Conservation (phyloP, 2,329 filamentous ascomycete species). For the Pezicula rhizophila region DNA sequence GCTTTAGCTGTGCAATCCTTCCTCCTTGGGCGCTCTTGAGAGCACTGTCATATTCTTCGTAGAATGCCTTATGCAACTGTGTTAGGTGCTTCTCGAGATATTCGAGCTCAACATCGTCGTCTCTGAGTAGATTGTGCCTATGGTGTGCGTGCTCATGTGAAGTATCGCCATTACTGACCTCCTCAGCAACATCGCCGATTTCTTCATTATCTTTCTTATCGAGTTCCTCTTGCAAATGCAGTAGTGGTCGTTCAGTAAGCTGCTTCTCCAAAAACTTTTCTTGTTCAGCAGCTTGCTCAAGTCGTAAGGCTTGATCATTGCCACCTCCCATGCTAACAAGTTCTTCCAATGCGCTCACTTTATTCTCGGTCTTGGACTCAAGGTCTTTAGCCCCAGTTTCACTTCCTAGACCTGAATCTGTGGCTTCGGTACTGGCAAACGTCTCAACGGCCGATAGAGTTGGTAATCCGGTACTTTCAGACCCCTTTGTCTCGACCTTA, state of each 20-base stretch:
- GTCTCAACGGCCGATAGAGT: too few species aligned
- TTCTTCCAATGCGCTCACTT: slow-evolving; percentile 55
- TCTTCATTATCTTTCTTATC: slow-evolving; percentile 73
- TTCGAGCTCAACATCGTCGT: slow-evolving; percentile 79
- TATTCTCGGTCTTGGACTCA: slow-evolving; percentile 1
- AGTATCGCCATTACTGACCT: slow-evolving; percentile 32
- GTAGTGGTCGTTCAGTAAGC: slow-evolving; percentile 76
- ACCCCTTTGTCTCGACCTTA: neutral
- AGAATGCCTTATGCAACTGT: slow-evolving; percentile 73
- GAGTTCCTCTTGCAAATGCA: slow-evolving; percentile 87
- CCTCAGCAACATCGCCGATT: slow-evolving; percentile 30
- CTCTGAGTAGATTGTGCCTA: slow-evolving; percentile 73
- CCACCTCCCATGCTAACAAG: slow-evolving; percentile 70
- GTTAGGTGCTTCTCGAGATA: slow-evolving; percentile 72
- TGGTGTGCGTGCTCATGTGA: slow-evolving; percentile 30
- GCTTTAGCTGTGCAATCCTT: slow-evolving; percentile 31
- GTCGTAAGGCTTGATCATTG: slow-evolving; percentile 61
- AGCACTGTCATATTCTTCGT: slow-evolving; percentile 67
- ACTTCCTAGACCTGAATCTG: neutral
- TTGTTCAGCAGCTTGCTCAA: slow-evolving; percentile 77
- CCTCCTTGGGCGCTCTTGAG: slow-evolving; percentile 33
- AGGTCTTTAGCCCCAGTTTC: slow-evolving; percentile 1
- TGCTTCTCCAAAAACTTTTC: slow-evolving; percentile 84
- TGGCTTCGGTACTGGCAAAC: neutral
- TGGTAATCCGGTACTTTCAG: neutral